A percentile compares a stretch with the other conserved stretches of the same genome.
Evolutionary conservation across 192 early-diverging fungal genomes (phyloP).

Genomic region (Funneliformis mosseae): DNA sequence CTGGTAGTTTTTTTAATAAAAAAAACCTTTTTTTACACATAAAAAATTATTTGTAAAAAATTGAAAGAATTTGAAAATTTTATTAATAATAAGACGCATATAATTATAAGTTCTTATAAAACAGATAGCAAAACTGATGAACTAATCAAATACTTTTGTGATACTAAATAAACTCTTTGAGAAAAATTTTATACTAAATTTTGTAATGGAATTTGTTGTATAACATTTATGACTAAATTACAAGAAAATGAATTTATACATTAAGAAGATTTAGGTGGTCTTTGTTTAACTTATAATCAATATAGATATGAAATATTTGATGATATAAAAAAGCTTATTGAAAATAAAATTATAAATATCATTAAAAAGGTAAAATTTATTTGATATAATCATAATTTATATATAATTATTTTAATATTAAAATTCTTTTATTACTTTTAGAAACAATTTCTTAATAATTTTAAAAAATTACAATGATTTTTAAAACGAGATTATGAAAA

Average conservation of each 20-base stretch:
- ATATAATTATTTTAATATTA: not conserved
- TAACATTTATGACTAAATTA: not conserved
- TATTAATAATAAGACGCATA: not conserved
- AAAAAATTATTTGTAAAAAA: not conserved
- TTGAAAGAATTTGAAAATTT: not conserved
- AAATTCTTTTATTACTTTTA: not conserved
- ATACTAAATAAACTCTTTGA: not conserved
- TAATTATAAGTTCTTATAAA: not conserved
- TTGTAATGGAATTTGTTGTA: not conserved
- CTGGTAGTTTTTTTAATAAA: not conserved
- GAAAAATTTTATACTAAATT: not conserved
- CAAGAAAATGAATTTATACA: not conserved
- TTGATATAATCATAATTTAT: not conserved
- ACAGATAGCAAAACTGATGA: not conserved
- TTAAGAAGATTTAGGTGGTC: not conserved
- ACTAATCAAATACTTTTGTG: not conserved
- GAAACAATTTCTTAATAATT: not conserved
- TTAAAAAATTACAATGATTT: not conserved
- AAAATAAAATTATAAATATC: not conserved
- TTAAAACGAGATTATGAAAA: not conserved
- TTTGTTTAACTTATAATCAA: not conserved
- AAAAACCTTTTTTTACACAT: not conserved
- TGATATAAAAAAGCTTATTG: not conserved
- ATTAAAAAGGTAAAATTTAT: not conserved
- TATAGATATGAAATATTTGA: conserved; percentile 8